phyloP scores from a whole-genome alignment of 768 basidiomycete genomes.

The Cystoderma amianthinum region DNA sequence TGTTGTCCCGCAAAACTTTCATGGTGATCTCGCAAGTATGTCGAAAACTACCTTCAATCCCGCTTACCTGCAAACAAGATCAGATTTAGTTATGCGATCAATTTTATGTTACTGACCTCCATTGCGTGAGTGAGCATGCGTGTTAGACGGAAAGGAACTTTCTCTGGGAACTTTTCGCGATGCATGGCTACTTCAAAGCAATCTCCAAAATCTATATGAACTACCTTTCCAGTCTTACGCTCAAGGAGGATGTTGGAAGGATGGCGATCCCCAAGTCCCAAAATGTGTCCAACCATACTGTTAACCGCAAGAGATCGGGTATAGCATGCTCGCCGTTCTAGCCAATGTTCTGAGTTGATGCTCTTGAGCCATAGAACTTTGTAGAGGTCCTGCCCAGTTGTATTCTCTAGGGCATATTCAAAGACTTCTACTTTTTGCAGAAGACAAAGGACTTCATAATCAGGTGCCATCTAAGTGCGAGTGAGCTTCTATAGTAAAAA shows the following conservation, averaged over 20 bases:
- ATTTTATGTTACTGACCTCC: conserved; percentile 62
- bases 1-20: conserved; percentile 92
- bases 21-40: conserved; percentile 97
- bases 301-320: conserved; percentile 94
- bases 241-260: conserved; percentile 93
- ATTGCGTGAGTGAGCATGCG: conserved; percentile 98
- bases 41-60: conserved; percentile 95
- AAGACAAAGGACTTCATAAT: conserved; percentile 90
- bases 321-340: conserved; percentile 93
- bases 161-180: conserved; percentile 98
- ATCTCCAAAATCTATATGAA: conserved; percentile 97
- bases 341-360: conserved; percentile 93
- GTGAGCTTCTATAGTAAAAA: conserved; percentile 3
- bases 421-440: conserved; percentile 99
- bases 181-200: conserved; percentile 99
- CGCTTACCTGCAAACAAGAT: conserved; percentile 69
- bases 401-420: conserved; percentile 97
- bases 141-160: conserved; percentile 95
- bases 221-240: conserved; percentile 87
- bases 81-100: not conserved
- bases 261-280: conserved; percentile 96
- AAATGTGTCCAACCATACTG: conserved; percentile 98
- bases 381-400: conserved; percentile 96
- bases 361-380: conserved; percentile 96
- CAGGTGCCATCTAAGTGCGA: conserved; percentile 87